Percentiles rank a stretch among this genome's conserved stretches.
These are phyloP conservation scores for Cytospora chrysosperma DNA, from an alignment of 2,329 filamentous ascomycete species.

Conservation along the genomic window DNA sequence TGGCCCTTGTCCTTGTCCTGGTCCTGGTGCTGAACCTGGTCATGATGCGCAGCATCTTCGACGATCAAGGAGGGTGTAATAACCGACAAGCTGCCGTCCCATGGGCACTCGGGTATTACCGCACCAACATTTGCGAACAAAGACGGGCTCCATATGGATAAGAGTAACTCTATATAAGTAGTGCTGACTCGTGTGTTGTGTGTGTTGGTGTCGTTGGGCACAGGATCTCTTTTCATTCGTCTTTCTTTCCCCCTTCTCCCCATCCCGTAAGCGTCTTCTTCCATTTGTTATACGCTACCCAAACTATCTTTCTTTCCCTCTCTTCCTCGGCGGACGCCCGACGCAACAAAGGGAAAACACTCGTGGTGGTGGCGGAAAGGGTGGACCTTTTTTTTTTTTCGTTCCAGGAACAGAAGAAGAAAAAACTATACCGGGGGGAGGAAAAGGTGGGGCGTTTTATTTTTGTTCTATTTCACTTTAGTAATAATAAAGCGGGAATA, in stretches of 20 bases:
- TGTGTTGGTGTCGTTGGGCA: not conserved
- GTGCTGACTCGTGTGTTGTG: no score
- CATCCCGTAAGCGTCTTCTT: no score
- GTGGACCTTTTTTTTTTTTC: not conserved
- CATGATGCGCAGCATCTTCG: not conserved
- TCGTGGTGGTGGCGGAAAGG: not conserved
- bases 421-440: not conserved
- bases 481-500: not conserved
- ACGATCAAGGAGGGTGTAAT: not conserved
- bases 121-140: not conserved
- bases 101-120: not conserved
- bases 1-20: not conserved
- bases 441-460: not conserved
- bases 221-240: not conserved
- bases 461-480: not conserved
- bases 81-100: not conserved
- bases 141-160: not conserved
- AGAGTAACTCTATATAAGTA: no score
- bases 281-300: no score
- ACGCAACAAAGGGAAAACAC: not conserved
- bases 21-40: no score
- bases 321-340: not conserved
- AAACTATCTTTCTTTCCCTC: no score
- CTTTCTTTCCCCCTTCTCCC: not conserved
- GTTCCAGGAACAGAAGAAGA: not conserved